Base-by-base conservation (phyloP, 495 filamentous ascomycete species). In the Neurospora sp. region DNA sequence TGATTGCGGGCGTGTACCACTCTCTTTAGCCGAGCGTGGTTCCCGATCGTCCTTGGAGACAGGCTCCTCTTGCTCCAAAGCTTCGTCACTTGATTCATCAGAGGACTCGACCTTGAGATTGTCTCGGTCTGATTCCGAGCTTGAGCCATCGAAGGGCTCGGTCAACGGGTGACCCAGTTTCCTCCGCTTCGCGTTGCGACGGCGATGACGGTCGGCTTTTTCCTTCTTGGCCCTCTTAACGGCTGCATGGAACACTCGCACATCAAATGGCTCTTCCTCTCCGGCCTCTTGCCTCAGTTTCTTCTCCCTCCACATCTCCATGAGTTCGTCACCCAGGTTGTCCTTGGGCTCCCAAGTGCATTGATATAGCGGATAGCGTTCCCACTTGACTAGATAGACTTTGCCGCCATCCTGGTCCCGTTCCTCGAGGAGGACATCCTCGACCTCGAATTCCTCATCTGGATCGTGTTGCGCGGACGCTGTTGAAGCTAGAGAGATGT, bases 351-450 rank as follows among this genome's bases (percentile, higher is more conserved):
- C 91, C 91, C 91, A 94, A 4, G 86, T 89, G 69, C 86, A 82
- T 68, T 88, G 77, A 14, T 88, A 73, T 10, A 89, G 68, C 1
- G 83, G 80, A 72, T 91, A 94, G n/a, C 82, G 85, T 35, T 83
- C 83, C 92, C 92, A 94, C 73, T 87, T 84, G 40, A 93, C 86
- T 3, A 94, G 83, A 76, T 90, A 94, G 35, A 78, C 73, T 72
- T 75, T 81, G 31, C 78, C 75, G 10, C 78, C 81, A 9, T 87
- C 82, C 0, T 78, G n/a, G 4, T 70, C 73, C 3, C 44, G 74
- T 11, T 81, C 78, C 75, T 93, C 88, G 11, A 87, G 86, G 16
- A 86, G 74, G 61, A 89, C 79, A n/a, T 80, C 78, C 18, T 88
- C 83, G 7, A 89, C 87, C 16, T 78, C 77, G 68, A 82, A 86